Conservation (phyloP, 1,284 basidiomycete genomes). For the Ustilago sp. region DNA sequence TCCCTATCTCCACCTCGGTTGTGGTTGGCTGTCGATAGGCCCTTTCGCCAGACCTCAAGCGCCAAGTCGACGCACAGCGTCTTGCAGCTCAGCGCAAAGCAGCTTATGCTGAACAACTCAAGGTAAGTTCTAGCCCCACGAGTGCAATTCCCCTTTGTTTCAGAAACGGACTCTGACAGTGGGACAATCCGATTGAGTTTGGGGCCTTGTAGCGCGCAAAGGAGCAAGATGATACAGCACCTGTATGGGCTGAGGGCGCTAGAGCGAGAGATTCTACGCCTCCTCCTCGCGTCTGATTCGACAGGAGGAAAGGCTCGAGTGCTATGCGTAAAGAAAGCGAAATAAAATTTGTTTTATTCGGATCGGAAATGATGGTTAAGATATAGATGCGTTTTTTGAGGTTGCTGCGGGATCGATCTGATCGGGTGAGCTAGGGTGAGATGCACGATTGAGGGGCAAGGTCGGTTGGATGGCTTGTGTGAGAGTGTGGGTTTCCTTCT, state of each 20-base stretch:
- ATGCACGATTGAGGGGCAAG: too few relatives aligned
- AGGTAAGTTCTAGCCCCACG: conserved; percentile 35
- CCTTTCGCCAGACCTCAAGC: conserved; percentile 61
- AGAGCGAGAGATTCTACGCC: conserved; percentile 48
- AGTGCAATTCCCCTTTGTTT: neutral
- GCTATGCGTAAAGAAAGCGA: too few relatives aligned
- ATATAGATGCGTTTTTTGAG: too few relatives aligned
- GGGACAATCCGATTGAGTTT: neutral
- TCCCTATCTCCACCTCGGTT: neutral
- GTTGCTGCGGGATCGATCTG: too few relatives aligned
- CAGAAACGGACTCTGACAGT: neutral
- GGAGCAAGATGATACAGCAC: conserved; percentile 49
- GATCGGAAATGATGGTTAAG: too few relatives aligned
- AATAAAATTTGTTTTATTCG: too few relatives aligned
- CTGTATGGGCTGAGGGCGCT: conserved; percentile 52
- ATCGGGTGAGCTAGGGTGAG: too few relatives aligned
- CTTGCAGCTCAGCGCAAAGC: conserved; percentile 53
- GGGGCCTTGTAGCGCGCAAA: conserved; percentile 33
- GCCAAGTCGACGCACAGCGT: conserved; percentile 57
- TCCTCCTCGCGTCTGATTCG: conserved; percentile 36
- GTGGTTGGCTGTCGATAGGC: conserved; percentile 17
- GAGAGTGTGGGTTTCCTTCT: too few relatives aligned
- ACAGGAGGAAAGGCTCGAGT: too few relatives aligned
- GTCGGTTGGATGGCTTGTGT: too few relatives aligned
- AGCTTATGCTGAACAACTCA: conserved; percentile 59